Evolutionary conservation across 2,329 filamentous ascomycete species (phyloP), one percentile per base, ranked within the genome.

Genomic region (Eurotiales sp.): DNA sequence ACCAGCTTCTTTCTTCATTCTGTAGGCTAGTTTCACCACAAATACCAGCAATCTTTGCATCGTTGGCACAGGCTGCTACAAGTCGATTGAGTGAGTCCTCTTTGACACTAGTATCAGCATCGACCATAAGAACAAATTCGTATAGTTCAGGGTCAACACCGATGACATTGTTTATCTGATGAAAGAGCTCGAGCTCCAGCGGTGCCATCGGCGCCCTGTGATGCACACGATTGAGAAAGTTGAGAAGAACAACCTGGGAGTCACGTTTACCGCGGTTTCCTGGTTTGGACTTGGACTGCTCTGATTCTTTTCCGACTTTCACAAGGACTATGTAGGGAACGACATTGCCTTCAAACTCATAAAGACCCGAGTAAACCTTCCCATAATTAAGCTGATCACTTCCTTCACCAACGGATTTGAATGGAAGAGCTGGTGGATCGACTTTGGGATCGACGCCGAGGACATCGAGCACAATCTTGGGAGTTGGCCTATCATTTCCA

Each of bases 91-190:
- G 78, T 1, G 92, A 89, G 68, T 99, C 93, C 65, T 96, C 90
- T 55, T 83, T 83, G 52, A 99, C 93, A 69, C 85, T 89, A 3
- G 93, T 99, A 80, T 99, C 93, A 64, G 93, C 93, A 72, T 99
- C 93, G 55, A 99, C 87, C 91, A 96, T 96, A 59, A 99, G 79
- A 49, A 97, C 78, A 63, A 96, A 99, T 69, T 99, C 93, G 67
- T 99, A 99, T 14, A 99, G 80, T 67, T 96, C 91, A 2, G 93
- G 93, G 61, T 99, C 91, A 14, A 99, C 93, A 61, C 93, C 93
- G 56, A 99, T 99, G 61, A 99, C 89, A 68, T 99, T 99, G 80
- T 96, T 96, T 76, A 99, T 90, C 69, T 99, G 93, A 66, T 99
- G 93, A 77, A 96, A 97, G 79, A 97, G 95, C 70, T 99, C 93